Conservation (phyloP, 225 moss, liverwort and hornwort genomes). For the Neckera pumila region DNA sequence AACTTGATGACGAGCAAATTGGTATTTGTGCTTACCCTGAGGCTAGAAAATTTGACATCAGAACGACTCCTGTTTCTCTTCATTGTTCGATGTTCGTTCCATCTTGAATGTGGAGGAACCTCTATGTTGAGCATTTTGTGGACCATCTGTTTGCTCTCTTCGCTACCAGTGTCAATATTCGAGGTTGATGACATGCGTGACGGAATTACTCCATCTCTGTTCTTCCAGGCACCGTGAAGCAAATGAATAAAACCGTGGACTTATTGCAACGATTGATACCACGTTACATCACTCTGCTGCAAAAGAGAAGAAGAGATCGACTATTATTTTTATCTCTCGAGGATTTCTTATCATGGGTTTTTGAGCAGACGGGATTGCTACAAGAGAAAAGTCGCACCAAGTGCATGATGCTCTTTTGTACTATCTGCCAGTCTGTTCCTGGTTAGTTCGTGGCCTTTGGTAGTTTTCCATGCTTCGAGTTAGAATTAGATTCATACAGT, state of each 20-base stretch:
- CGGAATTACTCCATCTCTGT: background rate
- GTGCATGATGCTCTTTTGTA: constrained; percentile 75
- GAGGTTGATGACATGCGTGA: background rate
- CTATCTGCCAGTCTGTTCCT: constrained; percentile 49
- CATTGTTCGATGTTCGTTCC: background rate
- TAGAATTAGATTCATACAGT: background rate
- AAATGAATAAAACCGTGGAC: constrained; percentile 74
- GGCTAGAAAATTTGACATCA: background rate
- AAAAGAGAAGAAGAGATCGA: constrained; percentile 58
- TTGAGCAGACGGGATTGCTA: constrained; percentile 55
- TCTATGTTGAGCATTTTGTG: background rate
- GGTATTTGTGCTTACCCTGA: constrained; percentile 27
- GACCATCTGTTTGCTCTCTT: background rate
- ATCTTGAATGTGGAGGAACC: background rate
- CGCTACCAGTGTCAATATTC: background rate
- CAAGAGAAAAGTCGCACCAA: constrained; percentile 68
- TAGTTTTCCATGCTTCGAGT: background rate
- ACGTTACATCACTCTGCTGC: constrained; percentile 52
- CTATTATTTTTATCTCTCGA: constrained; percentile 50
- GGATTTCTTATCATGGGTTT: constrained; percentile 66
- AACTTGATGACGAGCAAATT: constrained; percentile 66
- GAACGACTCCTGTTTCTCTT: background rate
- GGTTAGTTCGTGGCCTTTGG: constrained; percentile 26
- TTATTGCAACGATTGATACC: constrained; percentile 58
- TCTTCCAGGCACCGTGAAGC: constrained; percentile 70